Conservation (phyloP, 1,284 basidiomycete genomes). For the Meira miltonrushii region DNA sequence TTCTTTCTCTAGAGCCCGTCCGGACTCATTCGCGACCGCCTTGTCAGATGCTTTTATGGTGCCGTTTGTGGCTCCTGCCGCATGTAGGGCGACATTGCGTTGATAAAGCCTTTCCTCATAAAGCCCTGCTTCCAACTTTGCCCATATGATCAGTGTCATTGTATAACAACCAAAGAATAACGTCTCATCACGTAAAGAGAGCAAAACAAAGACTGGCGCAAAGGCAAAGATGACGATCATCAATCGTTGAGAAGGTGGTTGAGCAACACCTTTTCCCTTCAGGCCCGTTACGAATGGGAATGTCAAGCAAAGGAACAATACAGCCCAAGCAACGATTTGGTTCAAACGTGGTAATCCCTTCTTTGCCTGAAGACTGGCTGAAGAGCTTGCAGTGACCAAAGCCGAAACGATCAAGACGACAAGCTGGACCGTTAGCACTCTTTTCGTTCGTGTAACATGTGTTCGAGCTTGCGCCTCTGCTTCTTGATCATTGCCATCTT, state of each 20-base stretch:
- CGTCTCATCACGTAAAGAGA: constrained; percentile 77
- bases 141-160: constrained; percentile 65
- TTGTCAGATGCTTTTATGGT: background rate
- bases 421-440: constrained; percentile 34
- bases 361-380: constrained; percentile 63
- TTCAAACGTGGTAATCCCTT: constrained; percentile 64
- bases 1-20: constrained; percentile 60
- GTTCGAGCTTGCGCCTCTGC: background rate
- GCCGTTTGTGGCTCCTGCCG: constrained; percentile 4
- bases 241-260: constrained; percentile 45
- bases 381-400: constrained; percentile 59
- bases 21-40: constrained; percentile 5
- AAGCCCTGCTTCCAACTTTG: constrained; percentile 61
- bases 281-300: constrained; percentile 41
- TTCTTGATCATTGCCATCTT: background rate
- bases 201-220: constrained; percentile 70
- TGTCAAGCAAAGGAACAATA: constrained; percentile 54
- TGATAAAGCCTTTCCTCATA: constrained; percentile 17
- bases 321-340: constrained; percentile 65
- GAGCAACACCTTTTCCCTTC: constrained; percentile 17
- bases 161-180: constrained; percentile 73
- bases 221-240: constrained; percentile 58
- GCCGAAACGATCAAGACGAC: constrained; percentile 57
- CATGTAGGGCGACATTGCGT: background rate
- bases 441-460: constrained; percentile 25